phyloP scores from a whole-genome alignment of 2,329 filamentous ascomycete genomes.

The Diplodia scrobiculata region DNA sequence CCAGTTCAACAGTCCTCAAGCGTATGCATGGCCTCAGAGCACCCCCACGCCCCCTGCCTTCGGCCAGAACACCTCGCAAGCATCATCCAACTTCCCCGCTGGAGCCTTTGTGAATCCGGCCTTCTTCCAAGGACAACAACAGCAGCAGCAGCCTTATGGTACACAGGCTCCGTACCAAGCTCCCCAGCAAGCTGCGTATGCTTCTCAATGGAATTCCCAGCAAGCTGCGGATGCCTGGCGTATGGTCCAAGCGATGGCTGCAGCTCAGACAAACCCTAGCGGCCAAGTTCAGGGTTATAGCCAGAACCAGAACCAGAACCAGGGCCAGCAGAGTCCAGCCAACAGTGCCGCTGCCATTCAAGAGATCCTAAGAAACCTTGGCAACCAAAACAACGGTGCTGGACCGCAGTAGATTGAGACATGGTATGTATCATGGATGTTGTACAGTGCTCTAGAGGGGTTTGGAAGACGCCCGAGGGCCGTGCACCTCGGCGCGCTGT shows the following conservation, averaged over 20 bases:
- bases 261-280: conserved; percentile 12
- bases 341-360: conserved; percentile 11
- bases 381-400: conserved; percentile 17
- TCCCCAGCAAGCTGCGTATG: conserved; percentile 4
- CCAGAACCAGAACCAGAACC: not conserved
- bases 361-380: conserved; percentile 15
- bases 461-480: not conserved
- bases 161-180: conserved; percentile 15
- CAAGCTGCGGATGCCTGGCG: conserved; percentile 25
- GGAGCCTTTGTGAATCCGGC: conserved; percentile 42
- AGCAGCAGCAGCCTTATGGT: conserved; percentile 28
- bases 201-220: conserved; percentile 16
- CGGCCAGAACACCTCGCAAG: conserved; percentile 29
- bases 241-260: conserved; percentile 26
- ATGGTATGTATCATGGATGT: conserved; percentile 15
- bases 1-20: conserved; percentile 28
- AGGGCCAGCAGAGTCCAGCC: not conserved
- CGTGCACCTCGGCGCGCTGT: not conserved
- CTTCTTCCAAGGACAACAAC: conserved; percentile 36
- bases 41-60: conserved; percentile 1
- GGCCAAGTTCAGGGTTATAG: conserved; percentile 9
- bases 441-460: not conserved
- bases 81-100: conserved; percentile 31
- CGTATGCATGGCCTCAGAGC: conserved; percentile 28
- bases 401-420: not conserved